Base-by-base conservation (phyloP, 2,329 filamentous ascomycete species). In the Ophiosphaerella narmari region DNA sequence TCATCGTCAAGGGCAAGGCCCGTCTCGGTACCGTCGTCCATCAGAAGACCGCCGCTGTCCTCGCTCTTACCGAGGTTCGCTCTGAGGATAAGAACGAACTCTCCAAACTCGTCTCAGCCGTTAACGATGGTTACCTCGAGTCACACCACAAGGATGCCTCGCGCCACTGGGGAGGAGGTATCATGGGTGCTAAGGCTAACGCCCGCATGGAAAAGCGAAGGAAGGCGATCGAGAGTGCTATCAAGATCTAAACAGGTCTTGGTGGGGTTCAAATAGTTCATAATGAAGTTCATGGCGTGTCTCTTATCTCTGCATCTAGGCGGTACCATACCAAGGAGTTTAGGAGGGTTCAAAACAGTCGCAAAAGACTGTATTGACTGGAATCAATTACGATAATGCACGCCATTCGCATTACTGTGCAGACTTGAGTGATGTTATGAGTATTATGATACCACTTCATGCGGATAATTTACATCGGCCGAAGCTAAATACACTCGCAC, bases 1-100 rank as follows among this genome's bases (percentile, higher is more conserved):
- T 92, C 76, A 97, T 99, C 71, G 86, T 99, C 77, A 99, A 99
- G 90, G 94, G 94, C 83, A 99, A 99, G 90, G 94, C 94, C 68
- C 88, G 94, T 82, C 90, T 99, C 73, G 94, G 94, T 70, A 97
- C 94, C 57, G 93, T 99, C 69, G 93, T 99, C 66, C 93, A 99
- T 89, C 97, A 99, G 89, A 99, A 99, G 94, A 99, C 94, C 66
- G 91, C 94, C 68, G 94, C 94, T 63, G 94, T 97, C 67, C 85
- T 97, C 68, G 94, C 94, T 70, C 76, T 99, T 70, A 97, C 94
- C 57, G 95, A 99, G 84, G 91, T 97, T 75, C 92, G 94, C 78
- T 85, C 89, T 43, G 94, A 99, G 86, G 95, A 99, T 85, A 97
- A 97, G 90, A 86, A 82, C 68, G 95, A 97, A 86, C 88, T 97